Percentiles rank a stretch among this genome's conserved stretches.
phyloP scores from a whole-genome alignment of 192 early-diverging fungal species.

The Coemansia sp. region DNA sequence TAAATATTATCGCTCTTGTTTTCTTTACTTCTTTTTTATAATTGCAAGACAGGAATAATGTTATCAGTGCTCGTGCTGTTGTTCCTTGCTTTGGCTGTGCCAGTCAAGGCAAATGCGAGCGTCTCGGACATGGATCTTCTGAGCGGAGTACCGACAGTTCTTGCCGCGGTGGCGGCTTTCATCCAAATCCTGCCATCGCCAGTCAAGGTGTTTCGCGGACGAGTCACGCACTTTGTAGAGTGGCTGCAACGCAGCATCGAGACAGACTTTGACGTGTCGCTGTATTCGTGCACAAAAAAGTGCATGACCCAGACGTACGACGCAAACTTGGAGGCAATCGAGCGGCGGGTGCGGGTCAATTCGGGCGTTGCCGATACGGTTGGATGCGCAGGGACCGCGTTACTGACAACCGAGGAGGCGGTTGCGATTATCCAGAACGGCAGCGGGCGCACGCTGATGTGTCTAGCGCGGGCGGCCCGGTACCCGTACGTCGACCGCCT shows the following conservation, averaged over 20 bases:
- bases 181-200: conserved; percentile 28
- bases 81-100: not conserved
- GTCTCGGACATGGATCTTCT: conserved; percentile 32
- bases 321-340: conserved; percentile 4
- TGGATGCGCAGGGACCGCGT: conserved; percentile 6
- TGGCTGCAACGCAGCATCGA: conserved; percentile 16
- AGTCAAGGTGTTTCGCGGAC: not conserved
- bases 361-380: not conserved
- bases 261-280: conserved; percentile 16
- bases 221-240: conserved; percentile 10
- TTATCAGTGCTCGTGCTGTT: not conserved
- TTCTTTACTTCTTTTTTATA: not conserved
- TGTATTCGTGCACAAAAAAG: conserved; percentile 11
- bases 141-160: conserved; percentile 8
- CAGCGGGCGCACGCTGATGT: conserved; percentile 3
- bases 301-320: conserved; percentile 24
- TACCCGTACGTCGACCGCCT: conserved; percentile 22
- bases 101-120: not conserved
- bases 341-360: conserved; percentile 15
- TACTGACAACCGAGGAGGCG: conserved; percentile 14
- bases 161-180: conserved; percentile 7
- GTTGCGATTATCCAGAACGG: conserved; percentile 6
- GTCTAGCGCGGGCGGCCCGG: conserved; percentile 8
- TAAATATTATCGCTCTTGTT: no score
- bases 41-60: no score